Evolutionary conservation across 805 yeast species (phyloP), one percentile per base, ranked within the genome.

Genomic region (Yamadazyma ubonensis): DNA sequence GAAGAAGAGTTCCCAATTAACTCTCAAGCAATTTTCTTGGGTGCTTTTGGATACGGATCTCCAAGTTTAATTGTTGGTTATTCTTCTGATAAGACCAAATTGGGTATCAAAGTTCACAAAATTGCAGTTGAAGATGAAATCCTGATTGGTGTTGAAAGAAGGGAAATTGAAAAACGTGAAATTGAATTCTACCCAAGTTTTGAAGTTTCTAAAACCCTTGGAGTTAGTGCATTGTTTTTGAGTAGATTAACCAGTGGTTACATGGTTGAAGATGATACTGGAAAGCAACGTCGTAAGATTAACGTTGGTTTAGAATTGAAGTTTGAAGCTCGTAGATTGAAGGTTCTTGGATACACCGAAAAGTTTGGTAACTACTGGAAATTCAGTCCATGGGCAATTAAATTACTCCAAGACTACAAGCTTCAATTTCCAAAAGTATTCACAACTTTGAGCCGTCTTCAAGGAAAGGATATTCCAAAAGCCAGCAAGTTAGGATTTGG

Each of bases 41-140:
- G 97, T 34, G 87, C 82, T 19, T 79, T 81, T 59, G 95, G 90
- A 2, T 93, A 87, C 57, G 98, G 99, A 39, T 76, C 87, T 4
- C 80, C 85, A 31, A 86, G 88, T 4, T 68, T 68, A 16, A 75
- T 86, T 32, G 75, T 74, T 34, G 91, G 86, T 0, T 78, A 83
- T 53, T 70, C 69, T 21, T 68, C 71, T 17, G 57, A 49, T 10
- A 45, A 52, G 3, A 55, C 58, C 34, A 63, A 61, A 44, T 62
- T 84, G 42, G 75, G 81, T 41, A 81, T 90, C 12, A 59, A 61
- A 37, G 63, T 69, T 27, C 59, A 59, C 32, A 61, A 67, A 41
- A 67, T 69, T 28, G 64, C 53, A 41, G 47, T 66, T 1, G 49
- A 53, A 35, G 57, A 66, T 10, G 93, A 86, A 50, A 87, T 93